phyloP scores from a whole-genome alignment of 495 filamentous ascomycete species.

The Penicillium coffeae region DNA sequence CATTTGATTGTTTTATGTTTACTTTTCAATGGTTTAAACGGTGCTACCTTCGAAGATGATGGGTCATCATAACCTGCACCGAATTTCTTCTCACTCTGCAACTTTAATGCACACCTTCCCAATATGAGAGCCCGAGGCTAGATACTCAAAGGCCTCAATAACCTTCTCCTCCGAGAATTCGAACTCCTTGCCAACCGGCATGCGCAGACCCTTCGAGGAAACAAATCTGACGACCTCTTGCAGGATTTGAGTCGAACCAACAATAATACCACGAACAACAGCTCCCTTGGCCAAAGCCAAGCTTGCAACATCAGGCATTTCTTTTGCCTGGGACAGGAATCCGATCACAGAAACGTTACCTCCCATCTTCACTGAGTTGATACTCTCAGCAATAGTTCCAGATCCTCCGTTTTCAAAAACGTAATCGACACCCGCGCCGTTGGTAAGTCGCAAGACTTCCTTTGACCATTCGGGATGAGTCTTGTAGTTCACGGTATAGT shows the following conservation, averaged over 20 bases:
- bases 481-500: slow-evolving; percentile 50
- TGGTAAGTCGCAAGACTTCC: slow-evolving; percentile 55
- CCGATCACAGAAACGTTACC: slow-evolving; percentile 58
- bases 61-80: no score
- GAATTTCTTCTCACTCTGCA: no score
- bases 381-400: slow-evolving; percentile 49
- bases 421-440: slow-evolving; percentile 56
- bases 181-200: slow-evolving; percentile 55
- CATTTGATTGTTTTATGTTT: no score
- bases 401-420: slow-evolving; percentile 64
- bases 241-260: slow-evolving; percentile 50
- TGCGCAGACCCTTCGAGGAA: slow-evolving; percentile 39
- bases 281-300: slow-evolving; percentile 42
- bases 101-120: slow-evolving; percentile 68
- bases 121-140: slow-evolving; percentile 62
- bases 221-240: slow-evolving; percentile 54
- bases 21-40: no score
- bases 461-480: slow-evolving; percentile 53
- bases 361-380: slow-evolving; percentile 54
- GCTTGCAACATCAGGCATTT: slow-evolving; percentile 40
- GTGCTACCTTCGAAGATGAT: no score
- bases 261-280: slow-evolving; percentile 50
- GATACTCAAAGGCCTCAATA: slow-evolving; percentile 37
- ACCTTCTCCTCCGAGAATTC: slow-evolving; percentile 47
- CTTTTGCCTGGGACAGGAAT: slow-evolving; percentile 41